A percentile compares a stretch with the other conserved stretches of the same genome.
Evolutionary conservation across 768 basidiomycete genomes (phyloP).

Genomic region (Trametes elegans): DNA sequence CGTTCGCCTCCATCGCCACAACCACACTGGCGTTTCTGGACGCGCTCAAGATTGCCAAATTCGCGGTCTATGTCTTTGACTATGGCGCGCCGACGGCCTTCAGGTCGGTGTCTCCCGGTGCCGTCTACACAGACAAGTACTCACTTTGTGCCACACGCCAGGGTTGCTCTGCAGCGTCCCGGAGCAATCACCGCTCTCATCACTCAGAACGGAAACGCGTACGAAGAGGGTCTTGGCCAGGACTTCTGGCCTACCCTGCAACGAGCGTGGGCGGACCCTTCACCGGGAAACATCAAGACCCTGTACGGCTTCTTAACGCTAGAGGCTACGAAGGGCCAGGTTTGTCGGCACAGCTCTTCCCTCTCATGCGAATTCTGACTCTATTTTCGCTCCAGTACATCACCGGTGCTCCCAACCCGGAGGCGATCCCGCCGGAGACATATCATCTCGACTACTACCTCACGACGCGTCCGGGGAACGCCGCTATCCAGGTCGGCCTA

Average conservation of each 20-base stretch:
- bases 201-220: slow-evolving; percentile 50
- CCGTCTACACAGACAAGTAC: not conserved
- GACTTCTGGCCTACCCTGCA: slow-evolving; percentile 37
- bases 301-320: slow-evolving; percentile 27
- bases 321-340: slow-evolving; percentile 35
- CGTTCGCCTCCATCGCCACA: slow-evolving; percentile 39
- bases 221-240: slow-evolving; percentile 41
- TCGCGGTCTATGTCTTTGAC: slow-evolving; percentile 48
- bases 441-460: slow-evolving; percentile 44
- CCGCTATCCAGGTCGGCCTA: slow-evolving; percentile 43
- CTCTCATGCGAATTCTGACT: not conserved
- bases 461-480: slow-evolving; percentile 37
- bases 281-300: slow-evolving; percentile 28
- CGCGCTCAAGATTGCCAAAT: slow-evolving; percentile 36
- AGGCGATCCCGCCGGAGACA: slow-evolving; percentile 36
- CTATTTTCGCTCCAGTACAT: slow-evolving; percentile 31
- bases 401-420: slow-evolving; percentile 36
- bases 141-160: slow-evolving; percentile 1
- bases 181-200: slow-evolving; percentile 43
- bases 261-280: slow-evolving; percentile 33
- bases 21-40: slow-evolving; percentile 44
- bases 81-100: slow-evolving; percentile 42
- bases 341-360: slow-evolving; percentile 1
- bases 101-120: slow-evolving; percentile 19
- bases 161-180: slow-evolving; percentile 42